phyloP scores from a whole-genome alignment of 805 yeast genomes.

The Nakazawaea peltata region DNA sequence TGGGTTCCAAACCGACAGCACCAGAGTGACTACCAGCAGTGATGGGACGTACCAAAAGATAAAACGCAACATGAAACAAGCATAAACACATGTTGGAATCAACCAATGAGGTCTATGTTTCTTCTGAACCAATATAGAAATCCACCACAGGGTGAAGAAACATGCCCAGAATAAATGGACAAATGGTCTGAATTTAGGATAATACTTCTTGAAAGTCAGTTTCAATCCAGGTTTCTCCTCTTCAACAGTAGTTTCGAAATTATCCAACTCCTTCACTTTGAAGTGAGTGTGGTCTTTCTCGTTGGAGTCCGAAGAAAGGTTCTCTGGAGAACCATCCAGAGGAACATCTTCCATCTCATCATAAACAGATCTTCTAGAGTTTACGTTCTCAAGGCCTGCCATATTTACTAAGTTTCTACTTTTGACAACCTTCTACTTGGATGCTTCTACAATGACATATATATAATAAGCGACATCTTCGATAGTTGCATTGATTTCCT shows the following conservation, averaged over 20 bases:
- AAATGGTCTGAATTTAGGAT: slow-evolving; percentile 2
- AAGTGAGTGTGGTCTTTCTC: background rate
- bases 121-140: slow-evolving; percentile 32
- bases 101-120: slow-evolving; percentile 37
- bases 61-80: slow-evolving; percentile 31
- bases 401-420: background rate
- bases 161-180: slow-evolving; percentile 16
- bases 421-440: too few species aligned
- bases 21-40: slow-evolving; percentile 15
- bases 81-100: slow-evolving; percentile 36
- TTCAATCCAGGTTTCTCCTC: background rate
- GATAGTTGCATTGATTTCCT: too few species aligned
- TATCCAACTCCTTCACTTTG: slow-evolving; percentile 2
- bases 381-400: slow-evolving; percentile 8
- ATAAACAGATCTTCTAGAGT: background rate
- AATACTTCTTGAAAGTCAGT: background rate
- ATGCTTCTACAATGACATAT: too few species aligned
- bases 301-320: background rate
- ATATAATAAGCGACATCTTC: too few species aligned
- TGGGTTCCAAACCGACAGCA: slow-evolving; percentile 21
- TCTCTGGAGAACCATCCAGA: background rate
- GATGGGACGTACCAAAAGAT: slow-evolving; percentile 32
- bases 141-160: slow-evolving; percentile 32
- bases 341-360: background rate
- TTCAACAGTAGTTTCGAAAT: background rate